A percentile compares a stretch with the other conserved stretches of the same genome.
phyloP scores from a whole-genome alignment of 345 rosid species.

The Eucalyptus lansdowneana region DNA sequence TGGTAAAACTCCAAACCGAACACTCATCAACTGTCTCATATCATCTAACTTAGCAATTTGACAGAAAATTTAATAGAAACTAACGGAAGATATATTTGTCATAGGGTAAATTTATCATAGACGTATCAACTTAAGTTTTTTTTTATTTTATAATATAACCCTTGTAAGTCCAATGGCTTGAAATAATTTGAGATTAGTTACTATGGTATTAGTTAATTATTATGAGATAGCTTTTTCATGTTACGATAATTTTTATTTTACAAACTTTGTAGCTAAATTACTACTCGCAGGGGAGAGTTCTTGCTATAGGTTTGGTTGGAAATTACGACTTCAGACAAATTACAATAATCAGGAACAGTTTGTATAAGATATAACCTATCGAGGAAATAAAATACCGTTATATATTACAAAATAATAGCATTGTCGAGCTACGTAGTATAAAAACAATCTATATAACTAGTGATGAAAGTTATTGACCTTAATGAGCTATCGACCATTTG shows the following conservation, averaged over 20 bases:
- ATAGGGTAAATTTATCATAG: too few relatives aligned
- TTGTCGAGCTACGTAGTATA: not conserved
- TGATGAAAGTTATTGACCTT: not conserved
- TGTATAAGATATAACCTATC: not conserved
- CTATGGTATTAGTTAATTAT: not conserved
- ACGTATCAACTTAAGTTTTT: rapidly evolving
- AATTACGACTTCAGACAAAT: not conserved
- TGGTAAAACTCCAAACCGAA: rapidly evolving
- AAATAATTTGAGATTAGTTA: not conserved
- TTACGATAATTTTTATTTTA: not conserved
- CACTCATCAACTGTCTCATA: rapidly evolving
- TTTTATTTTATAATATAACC: not conserved
- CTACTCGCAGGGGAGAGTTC: not conserved
- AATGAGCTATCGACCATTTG: not conserved
- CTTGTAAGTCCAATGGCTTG: not conserved
- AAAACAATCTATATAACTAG: not conserved
- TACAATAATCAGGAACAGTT: not conserved
- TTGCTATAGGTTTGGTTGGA: not conserved
- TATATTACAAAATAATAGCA: not conserved
- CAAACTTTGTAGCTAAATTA: not conserved
- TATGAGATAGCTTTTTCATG: not conserved
- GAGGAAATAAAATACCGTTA: not conserved
- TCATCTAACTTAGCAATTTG: too few relatives aligned
- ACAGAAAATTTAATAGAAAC: rapidly evolving
- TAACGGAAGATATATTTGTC: rapidly evolving